Conservation (phyloP, 306 rosid genomes). For the Ceratonia siliqua region DNA sequence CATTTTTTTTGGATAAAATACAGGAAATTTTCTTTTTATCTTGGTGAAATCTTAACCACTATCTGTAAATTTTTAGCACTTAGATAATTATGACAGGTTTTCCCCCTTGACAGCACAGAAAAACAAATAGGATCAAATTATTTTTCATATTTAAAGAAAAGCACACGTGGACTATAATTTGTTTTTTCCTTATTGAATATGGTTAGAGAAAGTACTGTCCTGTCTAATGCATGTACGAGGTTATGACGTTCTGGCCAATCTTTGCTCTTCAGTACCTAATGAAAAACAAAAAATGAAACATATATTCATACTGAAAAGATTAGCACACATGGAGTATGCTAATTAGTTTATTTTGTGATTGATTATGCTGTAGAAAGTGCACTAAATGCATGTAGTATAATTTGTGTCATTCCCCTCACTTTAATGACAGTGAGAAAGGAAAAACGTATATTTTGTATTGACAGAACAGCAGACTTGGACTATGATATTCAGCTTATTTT, state of each 20-base stretch:
- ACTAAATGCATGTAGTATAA: not conserved
- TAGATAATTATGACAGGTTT: not conserved
- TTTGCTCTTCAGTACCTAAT: not conserved
- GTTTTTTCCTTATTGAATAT: not conserved
- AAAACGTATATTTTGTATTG: not conserved
- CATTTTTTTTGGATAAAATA: slow-evolving; percentile 10
- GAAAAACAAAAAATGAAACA: not conserved
- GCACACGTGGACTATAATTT: not conserved
- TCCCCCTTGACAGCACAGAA: not conserved
- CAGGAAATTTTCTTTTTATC: not conserved
- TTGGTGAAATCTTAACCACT: not conserved
- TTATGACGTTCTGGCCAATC: not conserved
- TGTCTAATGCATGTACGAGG: not conserved
- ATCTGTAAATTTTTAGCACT: not conserved
- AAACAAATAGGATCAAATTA: not conserved
- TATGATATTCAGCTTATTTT: not conserved
- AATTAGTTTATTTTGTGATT: not conserved
- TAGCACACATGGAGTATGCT: not conserved
- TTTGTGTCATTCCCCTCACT: not conserved
- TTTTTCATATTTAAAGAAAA: slow-evolving; percentile 1
- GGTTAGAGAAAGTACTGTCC: not conserved
- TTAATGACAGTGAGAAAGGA: not conserved
- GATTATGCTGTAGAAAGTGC: not conserved
- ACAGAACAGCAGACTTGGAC: not conserved
- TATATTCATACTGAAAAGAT: not conserved